Evolutionary conservation across 495 filamentous ascomycete species (phyloP).

Genomic region (Neurospora tetraspora): DNA sequence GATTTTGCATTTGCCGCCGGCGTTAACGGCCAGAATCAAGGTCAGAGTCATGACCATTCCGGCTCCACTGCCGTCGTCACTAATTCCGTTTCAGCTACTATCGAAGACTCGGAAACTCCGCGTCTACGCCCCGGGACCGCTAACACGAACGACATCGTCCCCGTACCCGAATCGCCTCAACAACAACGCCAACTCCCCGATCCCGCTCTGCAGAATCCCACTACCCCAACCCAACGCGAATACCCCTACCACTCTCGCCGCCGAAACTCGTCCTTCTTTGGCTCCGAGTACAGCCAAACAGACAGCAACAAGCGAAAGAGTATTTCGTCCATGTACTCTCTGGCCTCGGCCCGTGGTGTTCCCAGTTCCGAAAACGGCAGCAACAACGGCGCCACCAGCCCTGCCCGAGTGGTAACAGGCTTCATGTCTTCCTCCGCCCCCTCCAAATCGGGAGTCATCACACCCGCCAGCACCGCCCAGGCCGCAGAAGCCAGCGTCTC

Average conservation of each 20-base stretch:
- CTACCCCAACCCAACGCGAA: not conserved
- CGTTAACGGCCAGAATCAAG: not conserved
- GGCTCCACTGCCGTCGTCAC: not conserved
- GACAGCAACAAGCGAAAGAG: slow-evolving; percentile 53
- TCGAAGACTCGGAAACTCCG: slow-evolving; percentile 36
- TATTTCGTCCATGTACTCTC: slow-evolving; percentile 54
- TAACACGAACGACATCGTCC: slow-evolving; percentile 12
- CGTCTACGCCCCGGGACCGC: slow-evolving; percentile 23
- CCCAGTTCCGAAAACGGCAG: slow-evolving; percentile 34
- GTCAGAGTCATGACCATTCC: not conserved
- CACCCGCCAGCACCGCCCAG: slow-evolving; percentile 25
- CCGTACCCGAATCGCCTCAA: not conserved
- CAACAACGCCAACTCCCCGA: slow-evolving; percentile 33
- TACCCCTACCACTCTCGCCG: slow-evolving; percentile 8
- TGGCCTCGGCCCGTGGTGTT: slow-evolving; percentile 45
- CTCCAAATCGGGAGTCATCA: slow-evolving; percentile 8
- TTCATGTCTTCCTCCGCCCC: slow-evolving; percentile 26
- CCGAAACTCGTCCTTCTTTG: slow-evolving; percentile 23
- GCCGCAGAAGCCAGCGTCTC: slow-evolving; percentile 41
- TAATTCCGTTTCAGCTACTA: slow-evolving; percentile 10
- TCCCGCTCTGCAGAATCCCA: slow-evolving; percentile 25
- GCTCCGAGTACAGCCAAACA: slow-evolving; percentile 13
- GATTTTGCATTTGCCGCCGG: slow-evolving; percentile 15
- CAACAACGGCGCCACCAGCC: slow-evolving; percentile 19
- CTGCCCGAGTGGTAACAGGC: slow-evolving; percentile 23